Percentiles rank a stretch among this genome's conserved stretches.
These are phyloP conservation scores for Plantago rigida DNA, from an alignment of 305 asterid species.

Conservation along the genomic window DNA sequence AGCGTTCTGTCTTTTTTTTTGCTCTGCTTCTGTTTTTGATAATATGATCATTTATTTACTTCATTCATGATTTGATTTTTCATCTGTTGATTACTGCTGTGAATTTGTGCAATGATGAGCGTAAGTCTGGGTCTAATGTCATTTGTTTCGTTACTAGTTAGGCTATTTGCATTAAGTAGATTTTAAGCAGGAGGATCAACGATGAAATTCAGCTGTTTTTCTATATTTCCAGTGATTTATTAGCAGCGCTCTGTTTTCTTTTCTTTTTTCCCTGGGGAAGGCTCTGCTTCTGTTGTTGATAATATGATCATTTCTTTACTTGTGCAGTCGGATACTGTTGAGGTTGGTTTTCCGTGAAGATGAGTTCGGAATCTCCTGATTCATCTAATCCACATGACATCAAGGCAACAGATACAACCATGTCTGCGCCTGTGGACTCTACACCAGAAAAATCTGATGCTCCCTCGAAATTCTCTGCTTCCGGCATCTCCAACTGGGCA, in stretches of 20 bases:
- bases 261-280: too few species aligned
- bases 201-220: too few species aligned
- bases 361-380: constrained; percentile 55
- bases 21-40: constrained; percentile 22
- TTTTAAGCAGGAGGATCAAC: too few species aligned
- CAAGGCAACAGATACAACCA: constrained; percentile 30
- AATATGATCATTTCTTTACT: background rate
- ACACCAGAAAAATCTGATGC: constrained; percentile 36
- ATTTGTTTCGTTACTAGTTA: too few species aligned
- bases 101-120: too few species aligned
- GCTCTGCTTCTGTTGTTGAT: constrained; percentile 22
- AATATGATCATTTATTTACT: background rate
- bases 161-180: too few species aligned
- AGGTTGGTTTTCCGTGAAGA: constrained; percentile 19
- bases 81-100: too few species aligned
- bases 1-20: too few species aligned
- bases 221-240: too few species aligned
- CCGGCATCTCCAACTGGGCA: constrained; percentile 89
- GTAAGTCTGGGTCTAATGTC: too few species aligned
- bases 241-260: too few species aligned
- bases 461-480: constrained; percentile 57
- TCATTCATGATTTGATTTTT: too few species aligned
- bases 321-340: background rate
- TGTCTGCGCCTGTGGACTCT: constrained; percentile 37
- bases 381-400: constrained; percentile 33